These are phyloP conservation scores for Candida krabiensis DNA, from an alignment of 805 yeast species.

Conservation along the genomic window DNA sequence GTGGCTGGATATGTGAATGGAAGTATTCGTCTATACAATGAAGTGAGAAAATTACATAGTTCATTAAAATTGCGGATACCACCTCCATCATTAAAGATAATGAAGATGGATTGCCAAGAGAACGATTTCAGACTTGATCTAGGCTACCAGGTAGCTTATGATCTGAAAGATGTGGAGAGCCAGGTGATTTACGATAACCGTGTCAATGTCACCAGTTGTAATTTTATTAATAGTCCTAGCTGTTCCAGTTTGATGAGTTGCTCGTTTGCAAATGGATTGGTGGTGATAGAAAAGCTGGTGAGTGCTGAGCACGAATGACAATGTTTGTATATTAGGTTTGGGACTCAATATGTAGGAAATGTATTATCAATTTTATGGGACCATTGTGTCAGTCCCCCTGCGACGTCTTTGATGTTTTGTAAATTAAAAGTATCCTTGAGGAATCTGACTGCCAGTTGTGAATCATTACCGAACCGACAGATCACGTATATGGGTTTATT, in stretches of 20 bases:
- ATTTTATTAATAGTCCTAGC: constrained; percentile 16
- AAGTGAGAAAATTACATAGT: constrained; percentile 12
- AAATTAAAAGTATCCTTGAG: constrained; percentile 53
- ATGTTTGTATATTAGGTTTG: constrained; percentile 3
- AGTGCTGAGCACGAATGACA: constrained; percentile 9
- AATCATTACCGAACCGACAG: constrained; percentile 91
- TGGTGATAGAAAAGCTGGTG: constrained; percentile 28
- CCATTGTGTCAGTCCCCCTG: constrained; percentile 79
- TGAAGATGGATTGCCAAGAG: constrained; percentile 22
- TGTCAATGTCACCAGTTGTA: constrained; percentile 20
- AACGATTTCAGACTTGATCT: constrained; percentile 25
- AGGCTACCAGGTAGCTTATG: constrained; percentile 13
- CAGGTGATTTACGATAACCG: constrained; percentile 14
- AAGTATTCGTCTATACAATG: constrained; percentile 18
- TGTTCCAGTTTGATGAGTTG: constrained; percentile 22
- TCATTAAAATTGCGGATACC: constrained; percentile 12
- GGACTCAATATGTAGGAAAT: constrained; percentile 70
- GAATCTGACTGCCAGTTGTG: constrained; percentile 68
- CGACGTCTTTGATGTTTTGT: constrained; percentile 57
- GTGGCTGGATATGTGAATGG: constrained; percentile 20
- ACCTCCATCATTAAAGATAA: constrained; percentile 18
- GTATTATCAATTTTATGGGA: constrained; percentile 54
- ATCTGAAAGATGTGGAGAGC: constrained; percentile 11
- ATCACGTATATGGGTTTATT: constrained; percentile 49
- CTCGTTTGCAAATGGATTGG: constrained; percentile 30